Conservation (phyloP, 495 filamentous ascomycete genomes). For the Neurospora sp. region DNA sequence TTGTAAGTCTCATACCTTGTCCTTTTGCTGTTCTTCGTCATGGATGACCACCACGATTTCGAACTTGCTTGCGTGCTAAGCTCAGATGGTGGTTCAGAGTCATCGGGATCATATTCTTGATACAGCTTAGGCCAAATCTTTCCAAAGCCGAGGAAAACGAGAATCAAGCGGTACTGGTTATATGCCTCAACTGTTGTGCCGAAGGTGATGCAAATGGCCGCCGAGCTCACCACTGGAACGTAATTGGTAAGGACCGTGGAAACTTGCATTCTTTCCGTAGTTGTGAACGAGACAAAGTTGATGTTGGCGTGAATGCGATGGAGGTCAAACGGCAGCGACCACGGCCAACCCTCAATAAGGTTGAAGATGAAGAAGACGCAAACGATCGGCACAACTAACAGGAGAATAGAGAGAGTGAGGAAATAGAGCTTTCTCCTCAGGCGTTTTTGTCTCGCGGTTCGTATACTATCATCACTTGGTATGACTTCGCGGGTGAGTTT, state of each 20-base stretch:
- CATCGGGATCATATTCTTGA: constrained; percentile 17
- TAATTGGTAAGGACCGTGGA: constrained; percentile 54
- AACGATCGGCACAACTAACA: constrained; percentile 54
- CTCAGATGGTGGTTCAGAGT: neutral
- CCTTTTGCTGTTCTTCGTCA: neutral
- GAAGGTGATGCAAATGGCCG: constrained; percentile 66
- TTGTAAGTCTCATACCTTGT: neutral
- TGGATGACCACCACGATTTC: constrained; percentile 6
- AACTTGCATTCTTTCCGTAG: constrained; percentile 35
- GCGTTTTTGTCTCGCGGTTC: constrained; percentile 40
- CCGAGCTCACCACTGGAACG: constrained; percentile 49
- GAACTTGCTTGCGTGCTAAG: neutral
- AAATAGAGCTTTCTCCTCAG: constrained; percentile 68
- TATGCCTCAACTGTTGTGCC: constrained; percentile 68
- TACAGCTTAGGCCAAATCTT: constrained; percentile 33
- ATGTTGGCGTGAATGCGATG: constrained; percentile 36
- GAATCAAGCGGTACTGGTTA: constrained; percentile 55
- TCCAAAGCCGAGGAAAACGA: constrained; percentile 41
- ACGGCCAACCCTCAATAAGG: constrained; percentile 36
- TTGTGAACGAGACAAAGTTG: constrained; percentile 51
- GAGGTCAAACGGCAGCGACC: constrained; percentile 39
- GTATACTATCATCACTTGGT: constrained; percentile 33
- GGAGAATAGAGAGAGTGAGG: constrained; percentile 56
- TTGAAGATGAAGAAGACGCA: constrained; percentile 51
- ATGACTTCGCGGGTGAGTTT: constrained; percentile 50